Percentiles rank a stretch among this genome's conserved stretches.
Conservation (phyloP, 352 stramenopile species). For the Phytophthora crassamura region DNA sequence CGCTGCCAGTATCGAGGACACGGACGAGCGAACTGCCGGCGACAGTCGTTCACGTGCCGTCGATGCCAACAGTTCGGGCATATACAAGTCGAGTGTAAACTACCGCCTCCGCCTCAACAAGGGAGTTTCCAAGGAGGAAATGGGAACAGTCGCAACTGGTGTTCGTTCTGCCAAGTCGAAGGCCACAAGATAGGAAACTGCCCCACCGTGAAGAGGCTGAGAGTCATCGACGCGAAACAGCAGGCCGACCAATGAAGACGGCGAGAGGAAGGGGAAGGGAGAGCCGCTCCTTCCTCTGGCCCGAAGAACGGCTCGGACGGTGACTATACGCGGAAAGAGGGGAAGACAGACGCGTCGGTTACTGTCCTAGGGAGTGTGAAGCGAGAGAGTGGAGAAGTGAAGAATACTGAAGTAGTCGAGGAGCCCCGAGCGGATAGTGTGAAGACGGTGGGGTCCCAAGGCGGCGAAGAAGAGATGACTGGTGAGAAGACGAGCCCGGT, state of each 20-base stretch:
- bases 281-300: slow-evolving; percentile 1
- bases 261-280: slow-evolving; percentile 1
- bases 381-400: too few relatives aligned
- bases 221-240: background rate
- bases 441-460: too few relatives aligned
- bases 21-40: background rate
- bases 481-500: too few relatives aligned
- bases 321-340: background rate
- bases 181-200: background rate
- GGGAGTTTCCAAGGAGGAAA: background rate
- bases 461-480: too few relatives aligned
- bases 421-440: too few relatives aligned
- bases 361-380: background rate
- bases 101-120: background rate
- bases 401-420: background rate
- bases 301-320: background rate
- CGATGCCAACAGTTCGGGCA: background rate
- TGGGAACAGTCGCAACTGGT: background rate
- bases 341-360: background rate
- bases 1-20: background rate
- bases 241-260: background rate
- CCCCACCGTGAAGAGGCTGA: background rate
- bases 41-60: background rate
- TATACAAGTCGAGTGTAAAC: background rate
- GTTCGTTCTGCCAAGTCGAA: background rate